phyloP scores from a whole-genome alignment of 176 grass and related monocot species.

The Alloteropsis semialata region DNA sequence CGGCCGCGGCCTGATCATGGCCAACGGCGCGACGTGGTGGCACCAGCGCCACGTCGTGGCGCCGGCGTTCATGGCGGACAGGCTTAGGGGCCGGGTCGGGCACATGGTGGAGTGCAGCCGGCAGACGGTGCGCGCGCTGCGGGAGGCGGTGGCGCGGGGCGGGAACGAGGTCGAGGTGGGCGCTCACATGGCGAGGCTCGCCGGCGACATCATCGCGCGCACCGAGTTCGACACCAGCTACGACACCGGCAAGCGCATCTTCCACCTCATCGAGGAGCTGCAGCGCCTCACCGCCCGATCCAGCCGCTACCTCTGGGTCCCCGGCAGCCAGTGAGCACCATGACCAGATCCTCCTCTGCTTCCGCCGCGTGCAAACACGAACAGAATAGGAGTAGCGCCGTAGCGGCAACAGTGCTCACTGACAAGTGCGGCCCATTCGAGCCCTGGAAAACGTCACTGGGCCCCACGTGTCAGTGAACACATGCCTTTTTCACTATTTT shows the following conservation, averaged over 20 bases:
- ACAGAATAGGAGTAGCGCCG: background rate
- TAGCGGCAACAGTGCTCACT: background rate
- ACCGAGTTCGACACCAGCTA: slow-evolving; percentile 93
- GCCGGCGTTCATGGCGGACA: slow-evolving; percentile 86
- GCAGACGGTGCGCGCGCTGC: slow-evolving; percentile 41
- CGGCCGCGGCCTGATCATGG: slow-evolving; percentile 67
- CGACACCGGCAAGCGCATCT: slow-evolving; percentile 67
- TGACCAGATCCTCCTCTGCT: background rate
- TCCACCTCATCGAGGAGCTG: slow-evolving; percentile 64
- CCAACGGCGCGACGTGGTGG: slow-evolving; percentile 60
- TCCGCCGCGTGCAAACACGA: background rate
- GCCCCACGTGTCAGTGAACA: background rate
- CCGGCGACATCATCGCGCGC: slow-evolving; percentile 76
- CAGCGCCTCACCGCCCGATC: slow-evolving; percentile 69
- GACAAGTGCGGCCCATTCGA: background rate
- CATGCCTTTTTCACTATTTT: background rate
- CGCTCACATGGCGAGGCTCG: slow-evolving; percentile 60
- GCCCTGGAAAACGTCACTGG: background rate
- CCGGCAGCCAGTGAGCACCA: slow-evolving; percentile 64
- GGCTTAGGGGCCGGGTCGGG: slow-evolving; percentile 58
- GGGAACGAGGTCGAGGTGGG: slow-evolving; percentile 85
- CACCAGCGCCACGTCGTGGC: slow-evolving; percentile 78
- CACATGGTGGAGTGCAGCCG: slow-evolving; percentile 85
- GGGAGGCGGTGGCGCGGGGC: slow-evolving; percentile 36
- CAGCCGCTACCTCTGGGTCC: slow-evolving; percentile 82